These are phyloP conservation scores for Zygnema circumcarinatum DNA, from an alignment of 139 green algal genomes.

Conservation along the genomic window DNA sequence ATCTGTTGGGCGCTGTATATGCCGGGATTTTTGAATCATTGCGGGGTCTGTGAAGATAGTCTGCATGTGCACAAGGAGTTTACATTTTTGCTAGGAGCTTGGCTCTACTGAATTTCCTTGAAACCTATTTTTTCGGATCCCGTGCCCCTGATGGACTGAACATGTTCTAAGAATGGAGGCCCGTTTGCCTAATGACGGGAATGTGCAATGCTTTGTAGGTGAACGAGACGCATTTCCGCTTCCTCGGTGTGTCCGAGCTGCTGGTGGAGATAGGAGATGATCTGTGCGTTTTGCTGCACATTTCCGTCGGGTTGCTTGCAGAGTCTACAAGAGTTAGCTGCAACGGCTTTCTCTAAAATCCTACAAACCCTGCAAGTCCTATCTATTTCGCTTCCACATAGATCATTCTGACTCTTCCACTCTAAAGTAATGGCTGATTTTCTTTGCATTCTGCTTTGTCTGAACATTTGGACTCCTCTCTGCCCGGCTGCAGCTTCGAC, in stretches of 20 bases:
- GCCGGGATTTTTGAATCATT: too few relatives aligned
- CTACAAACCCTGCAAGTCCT: too few relatives aligned
- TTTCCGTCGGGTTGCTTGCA: not conserved
- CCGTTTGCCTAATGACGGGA: too few relatives aligned
- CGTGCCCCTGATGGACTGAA: too few relatives aligned
- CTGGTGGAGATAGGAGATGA: slow-evolving; percentile 58
- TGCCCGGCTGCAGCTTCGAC: not conserved
- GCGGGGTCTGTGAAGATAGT: too few relatives aligned
- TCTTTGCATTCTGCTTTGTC: not conserved
- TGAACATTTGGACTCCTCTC: not conserved
- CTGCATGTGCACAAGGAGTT: too few relatives aligned
- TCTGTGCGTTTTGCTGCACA: slow-evolving; percentile 29
- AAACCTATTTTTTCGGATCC: too few relatives aligned
- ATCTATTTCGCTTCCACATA: not conserved
- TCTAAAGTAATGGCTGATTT: not conserved
- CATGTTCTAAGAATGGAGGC: too few relatives aligned
- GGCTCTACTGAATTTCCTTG: too few relatives aligned
- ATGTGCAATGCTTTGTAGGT: too few relatives aligned
- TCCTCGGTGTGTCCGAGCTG: slow-evolving; percentile 55
- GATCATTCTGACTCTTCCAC: not conserved
- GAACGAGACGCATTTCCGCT: slow-evolving; percentile 47
- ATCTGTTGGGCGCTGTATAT: too few relatives aligned
- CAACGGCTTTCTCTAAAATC: not conserved
- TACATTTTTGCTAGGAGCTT: too few relatives aligned
- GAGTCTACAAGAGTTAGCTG: not conserved